Base-by-base conservation (phyloP, 1,284 basidiomycete species). In the Coniferiporia sulphurascens region DNA sequence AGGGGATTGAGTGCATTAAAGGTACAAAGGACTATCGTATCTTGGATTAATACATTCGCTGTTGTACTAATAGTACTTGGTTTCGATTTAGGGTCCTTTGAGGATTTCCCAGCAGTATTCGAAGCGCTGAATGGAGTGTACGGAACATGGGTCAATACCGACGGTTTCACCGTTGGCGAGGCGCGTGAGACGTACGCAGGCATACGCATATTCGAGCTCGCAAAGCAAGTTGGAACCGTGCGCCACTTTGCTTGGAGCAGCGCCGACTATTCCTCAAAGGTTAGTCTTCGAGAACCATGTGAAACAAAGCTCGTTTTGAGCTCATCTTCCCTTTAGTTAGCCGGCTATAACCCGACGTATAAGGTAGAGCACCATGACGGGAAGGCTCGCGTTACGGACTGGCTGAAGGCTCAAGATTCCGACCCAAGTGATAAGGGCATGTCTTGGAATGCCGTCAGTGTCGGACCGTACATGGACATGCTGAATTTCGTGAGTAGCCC, bases 401-500 rank as follows among this genome's bases (percentile, higher is more conserved):
- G 71, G 65, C 64, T 81, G 62, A 68, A 70, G 51, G 65, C 69
- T 6, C 78, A 80, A 63, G 70, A 73, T 1, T 78, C 78, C 8
- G 68, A 69, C n/a, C 66, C 70, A 13, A 69, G 66, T 48, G 71
- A 74, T 12, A 60, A 67, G 15, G 71, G 68, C 4, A 67, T 80
- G 61, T 71, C 73, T 5, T 78, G 77, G 76, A 73, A 71, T 10
- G 69, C 72, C 19, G 68, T 79, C 48, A 72, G 73, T 7, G 72
- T 75, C n/a, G 75, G 75, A 1, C 74, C 76, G 1, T 79, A 78
- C 67, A 73, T 78, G 66, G 77, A 80, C 45, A 76, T 77, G 74
- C 64, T 79, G 70, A 41, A 64, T 66, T 63, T 65, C 45, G 72
- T 75, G 58, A 60, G 76, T 70, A 27, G 5, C 5, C 27, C 27